phyloP scores from a whole-genome alignment of 352 stramenopile genomes.

The Phytophthora crassamura region DNA sequence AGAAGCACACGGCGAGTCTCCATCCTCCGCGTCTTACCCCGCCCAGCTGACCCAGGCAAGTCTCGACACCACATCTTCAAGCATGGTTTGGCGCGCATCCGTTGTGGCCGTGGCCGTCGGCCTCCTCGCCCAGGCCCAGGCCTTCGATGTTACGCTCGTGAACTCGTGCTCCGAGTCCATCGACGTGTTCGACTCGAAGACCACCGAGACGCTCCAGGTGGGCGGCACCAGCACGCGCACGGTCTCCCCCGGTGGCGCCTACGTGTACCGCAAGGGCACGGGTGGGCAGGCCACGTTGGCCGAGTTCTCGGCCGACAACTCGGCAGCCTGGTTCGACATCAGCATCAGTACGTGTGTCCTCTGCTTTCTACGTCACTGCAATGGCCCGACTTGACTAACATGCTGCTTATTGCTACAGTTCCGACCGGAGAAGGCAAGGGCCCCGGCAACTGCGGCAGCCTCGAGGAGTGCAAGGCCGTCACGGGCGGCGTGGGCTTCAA shows the following conservation, averaged over 20 bases:
- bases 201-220: conserved; percentile 39
- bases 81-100: conserved; percentile 41
- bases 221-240: conserved; percentile 40
- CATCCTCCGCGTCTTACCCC: conserved; percentile 34
- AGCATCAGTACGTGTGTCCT: too few species aligned
- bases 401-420: too few species aligned
- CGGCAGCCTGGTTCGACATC: conserved; percentile 74
- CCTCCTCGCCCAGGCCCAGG: conserved; percentile 34
- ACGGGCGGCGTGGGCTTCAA: conserved; percentile 76
- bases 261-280: conserved; percentile 58
- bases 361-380: too few species aligned
- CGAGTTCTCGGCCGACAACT: conserved; percentile 70
- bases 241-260: conserved; percentile 42
- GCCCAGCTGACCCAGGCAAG: background rate
- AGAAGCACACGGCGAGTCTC: conserved; percentile 33
- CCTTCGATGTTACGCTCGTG: conserved; percentile 51
- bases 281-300: conserved; percentile 62
- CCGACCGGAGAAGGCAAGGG: conserved; percentile 49
- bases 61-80: background rate
- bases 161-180: conserved; percentile 59
- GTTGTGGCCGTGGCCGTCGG: conserved; percentile 34
- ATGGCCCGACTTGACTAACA: too few species aligned
- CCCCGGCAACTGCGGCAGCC: conserved; percentile 57
- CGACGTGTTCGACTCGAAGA: conserved; percentile 56
- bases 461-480: conserved; percentile 56